A percentile compares a stretch with the other conserved stretches of the same genome.
Evolutionary conservation across 768 basidiomycete genomes (phyloP).

Genomic region (Cystoderma amianthinum): DNA sequence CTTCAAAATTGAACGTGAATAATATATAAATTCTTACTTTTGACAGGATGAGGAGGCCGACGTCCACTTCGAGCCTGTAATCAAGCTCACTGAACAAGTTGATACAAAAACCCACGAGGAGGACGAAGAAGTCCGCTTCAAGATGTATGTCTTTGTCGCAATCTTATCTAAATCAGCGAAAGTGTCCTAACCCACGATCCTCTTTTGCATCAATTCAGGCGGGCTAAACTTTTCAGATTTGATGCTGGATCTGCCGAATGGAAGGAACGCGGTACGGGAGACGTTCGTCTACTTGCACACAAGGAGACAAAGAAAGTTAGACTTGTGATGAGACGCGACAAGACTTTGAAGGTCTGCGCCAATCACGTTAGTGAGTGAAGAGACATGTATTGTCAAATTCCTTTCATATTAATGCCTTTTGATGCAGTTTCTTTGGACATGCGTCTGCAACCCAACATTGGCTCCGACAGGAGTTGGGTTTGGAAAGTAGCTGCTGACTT

Average conservation of each 20-base stretch:
- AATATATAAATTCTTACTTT: conserved; percentile 6
- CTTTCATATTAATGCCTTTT: not conserved
- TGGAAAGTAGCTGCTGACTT: conserved; percentile 97
- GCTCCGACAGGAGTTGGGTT: conserved; percentile 98
- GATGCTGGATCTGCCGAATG: conserved; percentile 73
- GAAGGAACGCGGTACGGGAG: conserved; percentile 98
- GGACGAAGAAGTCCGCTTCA: conserved; percentile 89
- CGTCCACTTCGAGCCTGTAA: conserved; percentile 92
- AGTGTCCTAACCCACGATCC: conserved; percentile 12
- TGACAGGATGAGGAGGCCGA: conserved; percentile 73
- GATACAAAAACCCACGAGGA: conserved; percentile 95
- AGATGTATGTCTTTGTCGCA: conserved; percentile 64
- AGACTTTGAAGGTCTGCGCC: conserved; percentile 98
- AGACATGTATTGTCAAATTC: conserved; percentile 11
- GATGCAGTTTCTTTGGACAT: conserved; percentile 77
- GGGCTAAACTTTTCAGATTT: conserved; percentile 98
- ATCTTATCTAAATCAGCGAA: conserved; percentile 21
- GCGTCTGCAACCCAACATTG: conserved; percentile 95
- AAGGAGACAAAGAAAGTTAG: conserved; percentile 88
- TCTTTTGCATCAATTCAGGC: conserved; percentile 43
- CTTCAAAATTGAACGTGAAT: not conserved
- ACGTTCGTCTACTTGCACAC: conserved; percentile 87
- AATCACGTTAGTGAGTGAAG: conserved; percentile 81
- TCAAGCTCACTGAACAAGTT: conserved; percentile 93
- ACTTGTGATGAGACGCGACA: conserved; percentile 98